Conservation (phyloP, 495 filamentous ascomycete genomes). For the Hypoxylon lienhwacheense region DNA sequence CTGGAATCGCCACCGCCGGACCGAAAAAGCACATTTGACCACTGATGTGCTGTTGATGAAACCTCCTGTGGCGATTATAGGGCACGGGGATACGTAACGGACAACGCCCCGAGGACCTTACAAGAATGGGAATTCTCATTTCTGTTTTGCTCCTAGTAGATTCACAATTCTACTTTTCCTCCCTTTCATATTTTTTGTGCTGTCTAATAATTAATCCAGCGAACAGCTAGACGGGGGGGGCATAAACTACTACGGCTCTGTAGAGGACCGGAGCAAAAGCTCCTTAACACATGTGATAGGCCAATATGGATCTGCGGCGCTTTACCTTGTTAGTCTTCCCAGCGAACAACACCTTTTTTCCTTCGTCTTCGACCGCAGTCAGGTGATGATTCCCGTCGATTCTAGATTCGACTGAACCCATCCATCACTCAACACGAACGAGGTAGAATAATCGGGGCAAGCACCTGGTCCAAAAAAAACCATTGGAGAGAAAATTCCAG, state of each 20-base stretch:
- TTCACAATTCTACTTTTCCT: slow-evolving; percentile 30
- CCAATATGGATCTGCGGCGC: slow-evolving; percentile 35
- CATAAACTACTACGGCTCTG: slow-evolving; percentile 25
- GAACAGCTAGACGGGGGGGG: slow-evolving; percentile 38
- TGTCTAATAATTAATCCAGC: slow-evolving; percentile 34
- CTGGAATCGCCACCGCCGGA: slow-evolving; percentile 28
- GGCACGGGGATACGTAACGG: slow-evolving; percentile 40
- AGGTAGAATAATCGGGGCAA: slow-evolving; percentile 7
- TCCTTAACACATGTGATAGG: slow-evolving; percentile 42
- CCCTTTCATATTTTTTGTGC: slow-evolving; percentile 35
- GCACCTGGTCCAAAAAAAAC: slow-evolving; percentile 2
- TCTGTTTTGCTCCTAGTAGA: slow-evolving; percentile 28
- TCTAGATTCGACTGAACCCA: slow-evolving; percentile 24
- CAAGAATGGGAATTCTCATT: slow-evolving; percentile 30
- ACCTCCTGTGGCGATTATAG: slow-evolving; percentile 40
- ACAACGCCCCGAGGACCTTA: slow-evolving; percentile 17
- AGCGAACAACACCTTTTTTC: slow-evolving; percentile 18
- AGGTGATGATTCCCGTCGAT: slow-evolving; percentile 21
- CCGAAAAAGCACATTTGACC: slow-evolving; percentile 29
- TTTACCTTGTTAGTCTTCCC: slow-evolving; percentile 38
- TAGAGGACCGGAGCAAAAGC: slow-evolving; percentile 43
- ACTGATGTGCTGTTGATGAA: slow-evolving; percentile 30
- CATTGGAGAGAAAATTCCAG: not conserved
- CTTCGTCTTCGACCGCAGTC: slow-evolving; percentile 22
- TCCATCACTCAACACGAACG: slow-evolving; percentile 11